Evolutionary conservation across 352 stramenopile genomes (phyloP).

Genomic region (Pelagophyceae sp.): DNA sequence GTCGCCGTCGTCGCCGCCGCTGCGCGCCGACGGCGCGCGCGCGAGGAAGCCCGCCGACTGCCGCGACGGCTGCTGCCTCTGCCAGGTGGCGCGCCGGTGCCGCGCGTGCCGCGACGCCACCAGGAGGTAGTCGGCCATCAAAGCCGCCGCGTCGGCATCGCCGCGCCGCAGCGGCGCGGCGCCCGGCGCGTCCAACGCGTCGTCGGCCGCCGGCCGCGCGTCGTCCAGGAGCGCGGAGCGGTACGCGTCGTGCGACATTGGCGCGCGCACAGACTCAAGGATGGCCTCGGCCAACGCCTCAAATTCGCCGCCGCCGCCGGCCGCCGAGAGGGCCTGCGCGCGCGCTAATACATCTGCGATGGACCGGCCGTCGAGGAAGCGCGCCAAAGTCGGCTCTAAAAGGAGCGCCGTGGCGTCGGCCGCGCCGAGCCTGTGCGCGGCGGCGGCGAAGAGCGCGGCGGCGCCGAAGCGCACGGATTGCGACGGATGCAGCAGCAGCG

Average conservation of each 20-base stretch:
- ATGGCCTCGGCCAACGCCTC: conserved; percentile 19
- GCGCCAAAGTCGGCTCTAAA: conserved; percentile 67
- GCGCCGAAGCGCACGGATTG: conserved; percentile 38
- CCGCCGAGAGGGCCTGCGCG: not conserved
- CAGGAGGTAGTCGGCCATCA: not conserved
- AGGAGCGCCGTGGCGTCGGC: conserved; percentile 73
- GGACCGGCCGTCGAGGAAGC: conserved; percentile 60
- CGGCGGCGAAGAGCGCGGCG: conserved; percentile 59
- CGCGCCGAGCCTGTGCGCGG: conserved; percentile 68
- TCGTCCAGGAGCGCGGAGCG: not conserved
- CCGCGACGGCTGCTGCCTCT: not conserved
- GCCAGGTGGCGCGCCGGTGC: not conserved
- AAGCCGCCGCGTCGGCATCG: not conserved
- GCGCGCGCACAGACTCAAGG: not conserved
- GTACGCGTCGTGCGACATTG: not conserved
- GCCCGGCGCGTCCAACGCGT: not conserved
- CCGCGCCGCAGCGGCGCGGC: not conserved
- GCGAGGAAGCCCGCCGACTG: not conserved
- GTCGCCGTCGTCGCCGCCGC: not conserved
- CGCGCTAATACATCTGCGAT: too few relatives aligned
- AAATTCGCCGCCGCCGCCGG: not conserved
- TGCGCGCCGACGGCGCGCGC: not conserved
- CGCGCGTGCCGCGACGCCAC: not conserved
- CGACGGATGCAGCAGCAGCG: conserved; percentile 58
- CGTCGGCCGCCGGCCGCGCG: not conserved